Evolutionary conservation across 2,329 filamentous ascomycete genomes (phyloP).

Genomic region (Pseudogymnoascus sp.): DNA sequence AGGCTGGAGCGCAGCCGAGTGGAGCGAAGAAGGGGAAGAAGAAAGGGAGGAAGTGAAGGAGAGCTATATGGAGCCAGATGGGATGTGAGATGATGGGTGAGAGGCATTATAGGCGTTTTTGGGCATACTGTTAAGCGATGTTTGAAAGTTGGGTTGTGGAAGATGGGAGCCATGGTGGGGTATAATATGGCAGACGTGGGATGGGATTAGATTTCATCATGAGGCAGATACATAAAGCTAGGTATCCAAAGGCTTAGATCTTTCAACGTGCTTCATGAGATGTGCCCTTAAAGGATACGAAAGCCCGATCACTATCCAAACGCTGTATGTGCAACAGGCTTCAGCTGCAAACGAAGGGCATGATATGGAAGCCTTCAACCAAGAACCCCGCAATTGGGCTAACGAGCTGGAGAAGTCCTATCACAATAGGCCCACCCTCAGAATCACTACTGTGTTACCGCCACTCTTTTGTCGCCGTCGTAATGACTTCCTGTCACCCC

Average conservation of each 20-base stretch:
- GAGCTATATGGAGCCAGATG: neutral
- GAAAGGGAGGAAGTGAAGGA: conserved; percentile 57
- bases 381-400: no score
- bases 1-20: conserved; percentile 28
- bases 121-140: conserved; percentile 5
- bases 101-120: conserved; percentile 5
- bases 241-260: neutral
- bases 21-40: conserved; percentile 59
- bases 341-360: no score
- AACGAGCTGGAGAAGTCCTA: no score
- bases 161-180: neutral
- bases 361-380: no score
- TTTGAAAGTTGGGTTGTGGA: neutral
- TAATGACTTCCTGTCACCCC: no score
- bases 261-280: no score
- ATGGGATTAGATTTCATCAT: conserved; percentile 5
- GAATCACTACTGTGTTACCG: no score
- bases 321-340: no score
- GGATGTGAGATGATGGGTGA: neutral
- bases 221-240: neutral
- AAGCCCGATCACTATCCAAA: no score
- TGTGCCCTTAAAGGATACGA: no score
- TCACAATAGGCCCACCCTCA: no score
- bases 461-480: no score
- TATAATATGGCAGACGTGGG: neutral